Conservation (phyloP, 1,284 basidiomycete genomes). For the Cutaneotrichosporon cyanovorans region DNA sequence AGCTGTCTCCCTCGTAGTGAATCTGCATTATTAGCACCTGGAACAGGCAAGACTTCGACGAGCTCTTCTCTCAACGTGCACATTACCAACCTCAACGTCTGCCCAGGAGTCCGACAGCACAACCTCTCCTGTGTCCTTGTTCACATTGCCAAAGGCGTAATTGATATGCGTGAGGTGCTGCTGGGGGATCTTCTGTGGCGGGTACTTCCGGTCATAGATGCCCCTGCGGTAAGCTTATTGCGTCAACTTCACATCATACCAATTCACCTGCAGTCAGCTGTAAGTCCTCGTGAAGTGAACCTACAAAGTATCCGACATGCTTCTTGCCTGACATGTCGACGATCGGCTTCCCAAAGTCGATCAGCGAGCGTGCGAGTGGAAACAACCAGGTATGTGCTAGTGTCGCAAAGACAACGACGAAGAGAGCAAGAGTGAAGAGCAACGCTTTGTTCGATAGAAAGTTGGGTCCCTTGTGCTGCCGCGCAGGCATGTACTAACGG, state of each 20-base stretch:
- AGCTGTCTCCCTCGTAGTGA: conserved; percentile 64
- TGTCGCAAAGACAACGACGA: background rate
- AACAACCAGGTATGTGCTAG: background rate
- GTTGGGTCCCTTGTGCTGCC: no score
- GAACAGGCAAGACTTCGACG: no score
- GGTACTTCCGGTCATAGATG: conserved; percentile 85
- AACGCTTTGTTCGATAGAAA: no score
- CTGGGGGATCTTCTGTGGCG: conserved; percentile 60
- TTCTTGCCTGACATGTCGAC: conserved; percentile 17
- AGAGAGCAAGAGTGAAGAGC: background rate
- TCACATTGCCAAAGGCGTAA: conserved; percentile 82
- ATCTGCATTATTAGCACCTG: conserved; percentile 46
- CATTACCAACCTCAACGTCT: conserved; percentile 60
- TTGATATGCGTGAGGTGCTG: conserved; percentile 68
- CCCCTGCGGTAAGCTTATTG: conserved; percentile 52
- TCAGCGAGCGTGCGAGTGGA: background rate
- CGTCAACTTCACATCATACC: conserved; percentile 11
- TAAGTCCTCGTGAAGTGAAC: background rate
- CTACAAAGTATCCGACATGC: conserved; percentile 34
- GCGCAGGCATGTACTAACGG: no score
- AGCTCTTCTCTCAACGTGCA: conserved; percentile 1
- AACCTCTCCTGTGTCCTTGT: conserved; percentile 59
- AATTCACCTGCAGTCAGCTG: conserved; percentile 25
- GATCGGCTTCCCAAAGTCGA: background rate
- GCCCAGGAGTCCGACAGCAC: conserved; percentile 71